phyloP scores from a whole-genome alignment of 2,329 filamentous ascomycete species.

The Hawksworthiomyces lignivorus region DNA sequence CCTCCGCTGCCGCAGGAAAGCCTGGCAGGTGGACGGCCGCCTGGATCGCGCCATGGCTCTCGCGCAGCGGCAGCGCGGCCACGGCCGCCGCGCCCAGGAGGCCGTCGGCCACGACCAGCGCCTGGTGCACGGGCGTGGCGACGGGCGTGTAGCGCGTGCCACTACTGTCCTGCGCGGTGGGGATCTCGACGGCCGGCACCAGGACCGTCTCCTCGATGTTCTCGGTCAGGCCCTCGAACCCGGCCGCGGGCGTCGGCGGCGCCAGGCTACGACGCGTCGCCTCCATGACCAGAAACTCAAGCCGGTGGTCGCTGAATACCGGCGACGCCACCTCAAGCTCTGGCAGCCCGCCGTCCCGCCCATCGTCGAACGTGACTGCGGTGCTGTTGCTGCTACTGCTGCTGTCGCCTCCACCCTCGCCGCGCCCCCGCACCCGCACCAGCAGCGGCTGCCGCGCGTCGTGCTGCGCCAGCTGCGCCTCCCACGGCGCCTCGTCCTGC shows the following conservation, averaged over 20 bases:
- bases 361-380: neutral
- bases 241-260: conserved; percentile 39
- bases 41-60: conserved; percentile 35
- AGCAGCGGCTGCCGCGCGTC: conserved; percentile 51
- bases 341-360: conserved; percentile 40
- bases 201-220: conserved; percentile 58
- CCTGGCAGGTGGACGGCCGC: conserved; percentile 46
- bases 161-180: conserved; percentile 50
- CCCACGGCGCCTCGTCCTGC: conserved; percentile 56
- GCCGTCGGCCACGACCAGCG: conserved; percentile 66
- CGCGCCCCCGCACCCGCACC: conserved; percentile 41
- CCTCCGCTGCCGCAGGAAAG: conserved; percentile 26
- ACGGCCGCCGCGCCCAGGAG: conserved; percentile 57
- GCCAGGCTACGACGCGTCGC: conserved; percentile 20
- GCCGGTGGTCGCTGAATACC: conserved; percentile 48
- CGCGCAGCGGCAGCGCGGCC: conserved; percentile 32
- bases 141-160: conserved; percentile 51
- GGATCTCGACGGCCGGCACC: conserved; percentile 68
- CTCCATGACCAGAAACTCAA: conserved; percentile 57
- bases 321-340: conserved; percentile 59
- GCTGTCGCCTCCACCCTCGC: conserved; percentile 12
- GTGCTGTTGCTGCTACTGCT: conserved; percentile 20
- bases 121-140: conserved; percentile 76
- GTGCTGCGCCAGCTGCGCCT: conserved; percentile 49
- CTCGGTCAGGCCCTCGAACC: conserved; percentile 27